Evolutionary conservation across 1,284 basidiomycete genomes (phyloP).

Genomic region (Cryptococcus wingfieldii): DNA sequence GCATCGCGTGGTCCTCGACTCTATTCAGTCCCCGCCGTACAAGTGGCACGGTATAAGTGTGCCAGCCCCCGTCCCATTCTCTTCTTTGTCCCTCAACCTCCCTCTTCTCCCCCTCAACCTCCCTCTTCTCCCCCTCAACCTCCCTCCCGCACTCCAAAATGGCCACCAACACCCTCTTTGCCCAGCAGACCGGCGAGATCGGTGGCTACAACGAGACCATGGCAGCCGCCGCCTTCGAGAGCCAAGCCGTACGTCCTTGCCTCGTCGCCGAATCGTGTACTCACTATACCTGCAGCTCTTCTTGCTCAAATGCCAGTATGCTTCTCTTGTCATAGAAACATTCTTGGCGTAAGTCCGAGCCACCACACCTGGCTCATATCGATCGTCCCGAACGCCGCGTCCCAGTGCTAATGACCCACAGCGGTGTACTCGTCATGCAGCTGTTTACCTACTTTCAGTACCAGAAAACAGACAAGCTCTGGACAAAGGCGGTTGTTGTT

Average conservation of each 20-base stretch:
- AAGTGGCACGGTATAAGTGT: no score
- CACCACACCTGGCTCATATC: no score
- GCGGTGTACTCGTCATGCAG: constrained; percentile 16
- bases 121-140: neutral
- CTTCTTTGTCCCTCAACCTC: neutral
- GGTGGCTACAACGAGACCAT: constrained; percentile 13
- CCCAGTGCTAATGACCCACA: neutral
- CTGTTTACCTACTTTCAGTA: constrained; percentile 19
- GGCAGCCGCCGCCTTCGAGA: constrained; percentile 13
- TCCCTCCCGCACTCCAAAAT: neutral
- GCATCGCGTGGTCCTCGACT: no score
- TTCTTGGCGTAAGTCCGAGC: constrained; percentile 3
- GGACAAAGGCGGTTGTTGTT: constrained; percentile 22
- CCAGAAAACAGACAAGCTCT: constrained; percentile 20
- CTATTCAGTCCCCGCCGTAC: neutral
- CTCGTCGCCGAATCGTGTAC: neutral
- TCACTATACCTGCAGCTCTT: neutral
- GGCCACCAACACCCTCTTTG: neutral
- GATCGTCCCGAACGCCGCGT: neutral
- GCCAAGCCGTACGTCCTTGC: constrained; percentile 3
- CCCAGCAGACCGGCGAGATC: neutral
- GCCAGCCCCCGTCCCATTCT: neutral
- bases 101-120: neutral
- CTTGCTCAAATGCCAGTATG: constrained; percentile 8
- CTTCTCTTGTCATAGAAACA: constrained; percentile 14